Percentiles rank a stretch among this genome's conserved stretches.
Conservation (phyloP, 768 basidiomycete genomes). For the Terana coerulea region DNA sequence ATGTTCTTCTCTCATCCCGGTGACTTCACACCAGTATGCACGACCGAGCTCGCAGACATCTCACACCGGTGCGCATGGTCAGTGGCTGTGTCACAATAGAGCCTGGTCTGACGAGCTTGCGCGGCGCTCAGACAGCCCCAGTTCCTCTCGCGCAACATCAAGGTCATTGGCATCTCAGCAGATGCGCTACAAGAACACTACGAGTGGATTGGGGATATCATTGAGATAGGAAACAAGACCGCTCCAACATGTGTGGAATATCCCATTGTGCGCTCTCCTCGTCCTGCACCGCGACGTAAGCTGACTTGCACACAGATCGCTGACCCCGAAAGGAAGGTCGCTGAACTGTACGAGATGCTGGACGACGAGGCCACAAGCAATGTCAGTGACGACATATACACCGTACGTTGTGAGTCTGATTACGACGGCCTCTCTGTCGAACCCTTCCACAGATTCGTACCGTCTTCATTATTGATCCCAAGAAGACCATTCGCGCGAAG, state of each 20-base stretch:
- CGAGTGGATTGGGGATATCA: slow-evolving; percentile 88
- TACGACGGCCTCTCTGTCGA: neutral
- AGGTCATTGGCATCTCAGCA: slow-evolving; percentile 91
- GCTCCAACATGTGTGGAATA: slow-evolving; percentile 78
- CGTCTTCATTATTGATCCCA: slow-evolving; percentile 96
- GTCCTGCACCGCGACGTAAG: neutral
- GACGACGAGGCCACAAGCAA: slow-evolving; percentile 93
- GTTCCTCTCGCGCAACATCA: slow-evolving; percentile 84
- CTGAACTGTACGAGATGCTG: slow-evolving; percentile 90
- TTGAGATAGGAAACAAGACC: slow-evolving; percentile 64
- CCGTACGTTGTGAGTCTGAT: slow-evolving; percentile 39
- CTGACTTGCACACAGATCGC: slow-evolving; percentile 60
- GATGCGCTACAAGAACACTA: slow-evolving; percentile 83
- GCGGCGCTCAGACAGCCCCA: slow-evolving; percentile 51
- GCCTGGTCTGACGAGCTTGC: neutral
- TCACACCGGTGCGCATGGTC: slow-evolving; percentile 50
- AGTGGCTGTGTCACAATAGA: neutral
- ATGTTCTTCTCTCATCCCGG: slow-evolving; percentile 95
- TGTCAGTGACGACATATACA: slow-evolving; percentile 83
- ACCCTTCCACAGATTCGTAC: slow-evolving; percentile 72
- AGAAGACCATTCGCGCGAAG: slow-evolving; percentile 88
- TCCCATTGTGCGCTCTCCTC: slow-evolving; percentile 69
- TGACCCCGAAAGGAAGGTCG: slow-evolving; percentile 81
- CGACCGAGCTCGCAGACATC: slow-evolving; percentile 96
- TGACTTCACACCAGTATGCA: slow-evolving; percentile 88